A percentile compares a stretch with the other conserved stretches of the same genome.
These are phyloP conservation scores for Neofusicoccum ribis DNA, from an alignment of 2,329 filamentous ascomycete genomes.

Conservation along the genomic window DNA sequence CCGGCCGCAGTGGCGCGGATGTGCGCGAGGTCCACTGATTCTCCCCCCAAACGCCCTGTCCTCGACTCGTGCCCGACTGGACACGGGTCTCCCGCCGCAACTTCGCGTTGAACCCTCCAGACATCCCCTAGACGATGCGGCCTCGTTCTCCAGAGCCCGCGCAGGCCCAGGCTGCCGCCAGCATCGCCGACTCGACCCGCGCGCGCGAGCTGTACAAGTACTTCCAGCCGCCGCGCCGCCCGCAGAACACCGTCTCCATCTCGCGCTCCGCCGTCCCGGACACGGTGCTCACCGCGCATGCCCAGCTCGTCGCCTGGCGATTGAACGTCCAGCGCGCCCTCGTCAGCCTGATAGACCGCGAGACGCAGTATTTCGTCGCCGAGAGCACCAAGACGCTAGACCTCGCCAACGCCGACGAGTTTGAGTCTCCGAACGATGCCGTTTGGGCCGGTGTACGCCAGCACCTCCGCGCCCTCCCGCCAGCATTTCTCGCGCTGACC, in stretches of 20 bases:
- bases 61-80: neutral
- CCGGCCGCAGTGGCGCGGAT: slow-evolving; percentile 1
- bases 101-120: neutral
- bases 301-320: slow-evolving; percentile 39
- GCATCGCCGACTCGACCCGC: slow-evolving; percentile 21
- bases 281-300: slow-evolving; percentile 35
- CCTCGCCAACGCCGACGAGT: slow-evolving; percentile 36
- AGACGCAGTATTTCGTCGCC: slow-evolving; percentile 52
- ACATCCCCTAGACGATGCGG: slow-evolving; percentile 1
- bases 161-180: neutral
- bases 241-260: slow-evolving; percentile 18
- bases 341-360: slow-evolving; percentile 50
- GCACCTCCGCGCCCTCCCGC: neutral
- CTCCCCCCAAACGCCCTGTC: neutral
- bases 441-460: slow-evolving; percentile 36
- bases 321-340: slow-evolving; percentile 38
- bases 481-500: neutral
- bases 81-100: neutral
- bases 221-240: slow-evolving; percentile 23
- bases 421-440: slow-evolving; percentile 34
- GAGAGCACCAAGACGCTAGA: slow-evolving; percentile 48
- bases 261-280: slow-evolving; percentile 24
- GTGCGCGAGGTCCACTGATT: neutral
- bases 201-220: slow-evolving; percentile 34
- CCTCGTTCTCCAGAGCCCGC: neutral